A percentile compares a stretch with the other conserved stretches of the same genome.
Conservation (phyloP, 805 yeast species). For the Naumovozyma dairenensis region DNA sequence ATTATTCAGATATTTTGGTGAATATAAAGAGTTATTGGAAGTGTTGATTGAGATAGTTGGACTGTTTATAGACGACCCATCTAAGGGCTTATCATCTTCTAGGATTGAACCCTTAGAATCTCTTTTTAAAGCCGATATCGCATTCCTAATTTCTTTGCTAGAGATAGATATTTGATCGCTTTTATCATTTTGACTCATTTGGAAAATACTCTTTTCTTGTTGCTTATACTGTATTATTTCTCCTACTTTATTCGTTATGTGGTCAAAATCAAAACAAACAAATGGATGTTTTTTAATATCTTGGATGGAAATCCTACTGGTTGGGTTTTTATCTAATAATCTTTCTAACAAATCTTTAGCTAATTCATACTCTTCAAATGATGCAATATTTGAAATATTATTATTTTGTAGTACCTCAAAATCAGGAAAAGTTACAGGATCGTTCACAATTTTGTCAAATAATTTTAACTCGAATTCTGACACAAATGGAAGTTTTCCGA, state of each 20-base stretch:
- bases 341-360: conserved; percentile 49
- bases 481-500: conserved; percentile 82
- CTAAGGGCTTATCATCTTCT: conserved; percentile 15
- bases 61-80: no score
- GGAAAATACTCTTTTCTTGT: conserved; percentile 13
- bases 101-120: conserved; percentile 37
- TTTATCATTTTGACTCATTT: conserved; percentile 21
- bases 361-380: conserved; percentile 37
- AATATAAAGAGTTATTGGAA: no score
- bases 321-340: conserved; percentile 64
- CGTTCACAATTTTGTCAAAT: conserved; percentile 69
- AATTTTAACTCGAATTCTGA: conserved; percentile 63
- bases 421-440: conserved; percentile 49
- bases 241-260: conserved; percentile 11
- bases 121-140: conserved; percentile 74
- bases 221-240: conserved; percentile 15
- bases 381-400: conserved; percentile 26
- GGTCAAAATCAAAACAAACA: conserved; percentile 35
- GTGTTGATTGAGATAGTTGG: no score
- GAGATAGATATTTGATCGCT: conserved; percentile 46
- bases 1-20: no score
- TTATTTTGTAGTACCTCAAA: conserved; percentile 21
- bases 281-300: conserved; percentile 77
- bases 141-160: conserved; percentile 60
- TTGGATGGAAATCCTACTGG: conserved; percentile 53